These are phyloP conservation scores for Aspergillus latus DNA, from an alignment of 2,329 filamentous ascomycete species.

Conservation along the genomic window DNA sequence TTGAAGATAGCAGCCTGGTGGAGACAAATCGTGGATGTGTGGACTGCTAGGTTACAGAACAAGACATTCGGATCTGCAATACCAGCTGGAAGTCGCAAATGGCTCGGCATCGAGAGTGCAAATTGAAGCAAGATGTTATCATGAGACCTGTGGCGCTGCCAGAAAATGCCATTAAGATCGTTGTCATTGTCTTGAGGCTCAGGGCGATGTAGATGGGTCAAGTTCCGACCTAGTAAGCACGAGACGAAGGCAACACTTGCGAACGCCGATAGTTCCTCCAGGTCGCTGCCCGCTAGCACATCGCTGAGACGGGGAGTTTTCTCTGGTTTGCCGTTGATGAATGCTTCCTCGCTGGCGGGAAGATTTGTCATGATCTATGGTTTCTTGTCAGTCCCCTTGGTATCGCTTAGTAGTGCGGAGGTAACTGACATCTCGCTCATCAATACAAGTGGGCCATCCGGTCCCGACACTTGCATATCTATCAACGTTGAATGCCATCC, in stretches of 20 bases:
- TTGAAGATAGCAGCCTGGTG: slow-evolving; percentile 98
- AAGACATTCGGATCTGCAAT: slow-evolving; percentile 79
- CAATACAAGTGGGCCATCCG: slow-evolving; percentile 93
- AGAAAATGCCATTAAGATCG: slow-evolving; percentile 90
- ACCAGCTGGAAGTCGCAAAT: slow-evolving; percentile 77
- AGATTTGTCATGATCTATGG: slow-evolving; percentile 74
- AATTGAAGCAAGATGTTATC: slow-evolving; percentile 90
- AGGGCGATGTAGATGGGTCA: slow-evolving; percentile 89
- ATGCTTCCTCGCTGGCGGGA: slow-evolving; percentile 81
- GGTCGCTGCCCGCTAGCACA: slow-evolving; percentile 64
- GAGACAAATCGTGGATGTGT: slow-evolving; percentile 94
- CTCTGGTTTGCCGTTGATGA: slow-evolving; percentile 74
- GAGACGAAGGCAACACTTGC: slow-evolving; percentile 80
- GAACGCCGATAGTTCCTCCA: slow-evolving; percentile 71
- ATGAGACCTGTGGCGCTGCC: slow-evolving; percentile 86
- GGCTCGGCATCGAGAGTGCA: slow-evolving; percentile 74
- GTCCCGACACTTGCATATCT: slow-evolving; percentile 94
- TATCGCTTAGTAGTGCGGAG: not conserved
- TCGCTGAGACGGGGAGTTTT: slow-evolving; percentile 64
- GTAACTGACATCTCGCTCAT: slow-evolving; percentile 72
- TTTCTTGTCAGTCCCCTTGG: slow-evolving; percentile 21
- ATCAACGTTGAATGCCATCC: slow-evolving; percentile 89
- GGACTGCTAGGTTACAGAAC: slow-evolving; percentile 95
- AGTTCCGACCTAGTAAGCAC: slow-evolving; percentile 86
- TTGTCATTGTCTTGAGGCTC: slow-evolving; percentile 76